Base-by-base conservation (phyloP, 805 yeast species). In the Priceomyces fermenticarens region DNA sequence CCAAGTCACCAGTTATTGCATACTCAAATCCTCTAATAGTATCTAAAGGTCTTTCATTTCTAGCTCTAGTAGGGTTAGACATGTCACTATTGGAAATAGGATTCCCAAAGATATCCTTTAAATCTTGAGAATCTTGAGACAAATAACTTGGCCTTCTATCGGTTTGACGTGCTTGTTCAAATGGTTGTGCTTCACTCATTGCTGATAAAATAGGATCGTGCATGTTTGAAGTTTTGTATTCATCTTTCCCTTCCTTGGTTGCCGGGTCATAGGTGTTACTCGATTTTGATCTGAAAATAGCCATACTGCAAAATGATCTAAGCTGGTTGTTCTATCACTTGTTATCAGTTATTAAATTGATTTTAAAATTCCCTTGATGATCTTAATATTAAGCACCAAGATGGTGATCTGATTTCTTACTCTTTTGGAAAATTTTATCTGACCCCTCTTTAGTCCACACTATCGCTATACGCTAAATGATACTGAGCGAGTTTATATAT, bases 1-100 rank as follows among this genome's bases (percentile, higher is more conserved):
- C 63, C 43, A 75, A 67, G 62, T 93, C 99, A 39, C 96, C 96
- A 5, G 96, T 88, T 48, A 93, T 89, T 30, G 97, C 83, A 58
- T 84, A 93, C 70, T 93, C 98, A 64, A 93, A 93, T 4, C 87
- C 75, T 53, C 98, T 76, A 55, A 93, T 90, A 2, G 99, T 93
- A 62, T 95, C 99, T 54, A 93, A 70, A 3, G 99, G 99, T 55
- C 99, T 80, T 66, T 93, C 99, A 62, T 90, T 91, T 63, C 99
- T 79, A 14, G 85, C 67, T 55, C 99, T 78, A 5, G 97, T 83
- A 23, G 99, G 99, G 59, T 93, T 93, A 30, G 96, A 88, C 51
- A 85, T 73, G 60, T 93, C 99, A 6, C 95, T 86, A 48, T 79
- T 80, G 2, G 58, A 58, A 54, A 93, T 93, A 5, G 83, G 80